Conservation (phyloP, 2,329 filamentous ascomycete species). For the Stromatinia cepivora region DNA sequence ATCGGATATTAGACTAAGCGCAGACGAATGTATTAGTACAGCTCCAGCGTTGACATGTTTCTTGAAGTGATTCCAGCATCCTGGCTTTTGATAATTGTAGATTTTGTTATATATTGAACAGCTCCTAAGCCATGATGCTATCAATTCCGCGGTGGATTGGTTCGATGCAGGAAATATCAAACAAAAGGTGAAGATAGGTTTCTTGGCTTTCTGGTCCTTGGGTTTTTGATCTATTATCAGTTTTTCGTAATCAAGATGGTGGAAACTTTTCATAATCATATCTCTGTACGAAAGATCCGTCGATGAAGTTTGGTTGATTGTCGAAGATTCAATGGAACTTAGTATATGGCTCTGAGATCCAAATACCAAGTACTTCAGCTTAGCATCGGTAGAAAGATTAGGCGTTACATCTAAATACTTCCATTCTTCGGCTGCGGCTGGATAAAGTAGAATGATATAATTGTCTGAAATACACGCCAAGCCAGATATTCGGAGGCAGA, state of each 20-base stretch:
- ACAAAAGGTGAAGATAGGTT: conserved; percentile 45
- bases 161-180: conserved; percentile 50
- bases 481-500: conserved; percentile 30
- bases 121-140: conserved; percentile 49
- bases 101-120: conserved; percentile 47
- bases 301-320: conserved; percentile 1
- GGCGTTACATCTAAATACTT: conserved; percentile 32
- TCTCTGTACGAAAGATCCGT: conserved; percentile 1
- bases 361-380: conserved; percentile 36
- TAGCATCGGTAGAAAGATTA: conserved; percentile 16
- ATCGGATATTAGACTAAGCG: conserved; percentile 27
- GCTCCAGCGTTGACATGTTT: conserved; percentile 30
- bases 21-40: conserved; percentile 38
- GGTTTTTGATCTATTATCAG: conserved; percentile 26
- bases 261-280: conserved; percentile 25
- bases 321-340: background rate
- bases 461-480: conserved; percentile 27
- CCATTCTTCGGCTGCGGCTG: conserved; percentile 36
- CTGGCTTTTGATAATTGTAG: conserved; percentile 45
- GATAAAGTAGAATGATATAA: conserved; percentile 36
- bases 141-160: conserved; percentile 42
- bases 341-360: conserved; percentile 5
- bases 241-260: conserved; percentile 31
- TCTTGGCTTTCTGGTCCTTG: conserved; percentile 12
- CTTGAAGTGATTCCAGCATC: conserved; percentile 51